These are phyloP conservation scores for Trichoderma sp. DNA, from an alignment of 2,329 filamentous ascomycete genomes.

Conservation along the genomic window DNA sequence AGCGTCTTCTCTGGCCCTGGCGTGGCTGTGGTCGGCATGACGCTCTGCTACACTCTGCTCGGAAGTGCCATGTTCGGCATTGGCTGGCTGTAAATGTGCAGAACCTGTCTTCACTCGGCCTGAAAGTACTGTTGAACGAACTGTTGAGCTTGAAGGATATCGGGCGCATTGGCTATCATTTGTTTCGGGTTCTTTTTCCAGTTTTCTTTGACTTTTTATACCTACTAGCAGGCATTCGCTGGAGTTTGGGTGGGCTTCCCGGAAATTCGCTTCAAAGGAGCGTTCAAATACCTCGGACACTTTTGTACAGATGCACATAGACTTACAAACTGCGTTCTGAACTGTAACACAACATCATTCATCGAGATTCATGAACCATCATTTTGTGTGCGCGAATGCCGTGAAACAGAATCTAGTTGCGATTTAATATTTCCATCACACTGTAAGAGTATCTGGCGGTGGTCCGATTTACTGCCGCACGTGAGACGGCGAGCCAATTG, in stretches of 20 bases:
- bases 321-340: slow-evolving; percentile 8
- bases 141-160: background rate
- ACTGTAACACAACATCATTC: background rate
- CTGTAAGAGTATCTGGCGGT: slow-evolving; percentile 7
- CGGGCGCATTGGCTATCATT: slow-evolving; percentile 6
- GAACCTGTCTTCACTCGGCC: background rate
- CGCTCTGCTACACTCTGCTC: slow-evolving; percentile 33
- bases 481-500: slow-evolving; percentile 32
- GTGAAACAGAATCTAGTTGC: background rate
- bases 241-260: slow-evolving; percentile 22
- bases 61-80: slow-evolving; percentile 27
- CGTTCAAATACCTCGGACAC: slow-evolving; percentile 23
- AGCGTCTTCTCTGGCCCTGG: slow-evolving; percentile 28
- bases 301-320: slow-evolving; percentile 15
- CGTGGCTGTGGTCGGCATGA: slow-evolving; percentile 31
- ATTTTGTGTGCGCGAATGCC: background rate
- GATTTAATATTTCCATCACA: background rate
- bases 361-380: background rate
- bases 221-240: slow-evolving; percentile 24
- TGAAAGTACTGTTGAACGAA: background rate
- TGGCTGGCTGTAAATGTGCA: slow-evolving; percentile 21
- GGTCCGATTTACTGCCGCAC: slow-evolving; percentile 29
- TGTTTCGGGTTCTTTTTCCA: background rate
- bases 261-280: slow-evolving; percentile 13
- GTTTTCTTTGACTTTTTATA: background rate